Evolutionary conservation across 805 yeast genomes (phyloP), one percentile per base, ranked within the genome.

Genomic region (Metschnikowia corniflorae): DNA sequence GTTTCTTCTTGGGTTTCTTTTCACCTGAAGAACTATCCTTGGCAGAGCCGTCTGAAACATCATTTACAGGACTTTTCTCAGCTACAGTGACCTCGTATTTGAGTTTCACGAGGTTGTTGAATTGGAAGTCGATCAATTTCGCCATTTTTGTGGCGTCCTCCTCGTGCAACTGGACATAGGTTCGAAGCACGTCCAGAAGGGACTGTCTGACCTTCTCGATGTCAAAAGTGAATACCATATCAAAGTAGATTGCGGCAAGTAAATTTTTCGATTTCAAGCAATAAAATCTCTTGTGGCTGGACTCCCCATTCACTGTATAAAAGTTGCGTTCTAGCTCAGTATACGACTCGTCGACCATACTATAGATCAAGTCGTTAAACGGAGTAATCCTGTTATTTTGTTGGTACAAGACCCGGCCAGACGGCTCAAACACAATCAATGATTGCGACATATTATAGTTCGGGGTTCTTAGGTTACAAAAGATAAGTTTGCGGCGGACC

Each of bases 241-340:
- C 73, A 40, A 65, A 61, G 38, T 63, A 68, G 13, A 67, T 40
- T 0, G 70, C 66, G 2, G 60, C 65, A 41, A 61, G 63, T 3
- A 53, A 16, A 16, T 44, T 51, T 24, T 57, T 62, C 25, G 39
- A 48, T 31, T 50, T 50, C 40, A 51, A 54, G 24, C 59, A 46
- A 43, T 65, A 68, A 45, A 63, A 67, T 35, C 69, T 39, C 42
- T 59, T 66, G 31, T 58, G 67, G 33, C 53, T 51, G 6, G 31
- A 16, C 2, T 12, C 18, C 5, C 54, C 39, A 7, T 53, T 54
- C 39, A 47, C 46, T 6, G 71, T 65, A 47, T 28, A 57, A 40
- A 65, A 66, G 40, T 58, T 54, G 5, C 53, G 36, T 26, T 61
- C 70, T 36, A 66, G 48, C 34, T 57, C 65, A 5, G 51, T 53